Evolutionary conservation across 2,329 filamentous ascomycete genomes (phyloP).

Genomic region (Metarhizium robertsii): DNA sequence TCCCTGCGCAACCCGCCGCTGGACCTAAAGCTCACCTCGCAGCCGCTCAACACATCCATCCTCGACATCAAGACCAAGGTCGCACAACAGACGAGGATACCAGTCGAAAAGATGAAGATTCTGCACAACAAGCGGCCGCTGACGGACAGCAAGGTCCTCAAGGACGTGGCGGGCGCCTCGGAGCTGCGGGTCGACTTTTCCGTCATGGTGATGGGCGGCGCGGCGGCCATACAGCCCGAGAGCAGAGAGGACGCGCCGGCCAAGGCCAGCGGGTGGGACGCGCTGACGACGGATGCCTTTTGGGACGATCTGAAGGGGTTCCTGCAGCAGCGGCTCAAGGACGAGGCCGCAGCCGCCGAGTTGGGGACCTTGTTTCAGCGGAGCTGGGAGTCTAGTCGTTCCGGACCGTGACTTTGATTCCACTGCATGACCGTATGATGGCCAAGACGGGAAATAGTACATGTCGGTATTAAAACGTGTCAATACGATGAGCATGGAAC

Average conservation of each 20-base stretch:
- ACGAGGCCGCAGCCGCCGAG: conserved; percentile 55
- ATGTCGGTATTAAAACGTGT: background rate
- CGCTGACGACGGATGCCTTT: conserved; percentile 64
- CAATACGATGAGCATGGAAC: background rate
- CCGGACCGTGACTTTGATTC: conserved; percentile 13
- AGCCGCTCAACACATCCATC: conserved; percentile 61
- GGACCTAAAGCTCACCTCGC: conserved; percentile 55
- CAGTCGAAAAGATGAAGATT: conserved; percentile 74
- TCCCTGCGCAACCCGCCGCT: conserved; percentile 68
- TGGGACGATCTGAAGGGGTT: conserved; percentile 82
- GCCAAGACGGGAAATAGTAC: too few species aligned
- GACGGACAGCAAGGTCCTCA: conserved; percentile 64
- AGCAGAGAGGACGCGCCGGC: conserved; percentile 20
- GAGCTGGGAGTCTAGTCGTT: conserved; percentile 51
- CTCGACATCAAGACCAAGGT: conserved; percentile 70
- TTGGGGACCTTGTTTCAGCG: conserved; percentile 59
- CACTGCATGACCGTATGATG: background rate
- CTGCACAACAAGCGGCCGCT: conserved; percentile 83
- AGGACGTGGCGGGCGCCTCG: conserved; percentile 54
- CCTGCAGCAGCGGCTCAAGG: conserved; percentile 67
- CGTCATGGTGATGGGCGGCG: conserved; percentile 79
- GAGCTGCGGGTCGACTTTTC: conserved; percentile 58
- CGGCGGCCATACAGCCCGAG: conserved; percentile 34
- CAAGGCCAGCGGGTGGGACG: conserved; percentile 40
- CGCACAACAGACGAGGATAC: conserved; percentile 50